Conservation (phyloP, 371 early-diverging fungal species). For the Syncephalastrum contaminatum region DNA sequence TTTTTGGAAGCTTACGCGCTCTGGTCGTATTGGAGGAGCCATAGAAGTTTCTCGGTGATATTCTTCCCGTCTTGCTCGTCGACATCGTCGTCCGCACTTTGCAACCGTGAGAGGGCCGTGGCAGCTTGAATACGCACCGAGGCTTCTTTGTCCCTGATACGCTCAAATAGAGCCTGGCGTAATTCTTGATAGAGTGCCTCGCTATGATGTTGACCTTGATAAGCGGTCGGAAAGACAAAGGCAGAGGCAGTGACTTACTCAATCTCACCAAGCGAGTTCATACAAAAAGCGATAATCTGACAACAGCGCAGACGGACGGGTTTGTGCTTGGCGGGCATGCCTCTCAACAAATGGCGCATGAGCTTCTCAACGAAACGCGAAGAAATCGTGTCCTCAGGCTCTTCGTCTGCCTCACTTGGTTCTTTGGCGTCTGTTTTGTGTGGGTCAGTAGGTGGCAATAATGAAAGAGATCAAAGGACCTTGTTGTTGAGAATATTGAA, state of each 20-base stretch:
- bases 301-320: conserved; percentile 76
- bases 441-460: background rate
- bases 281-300: conserved; percentile 75
- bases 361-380: conserved; percentile 73
- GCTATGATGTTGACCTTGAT: conserved; percentile 30
- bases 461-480: conserved; percentile 27
- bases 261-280: conserved; percentile 76
- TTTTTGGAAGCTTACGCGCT: conserved; percentile 58
- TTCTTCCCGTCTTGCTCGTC: conserved; percentile 58
- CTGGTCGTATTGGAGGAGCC: conserved; percentile 71
- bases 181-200: conserved; percentile 77
- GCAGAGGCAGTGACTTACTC: conserved; percentile 52
- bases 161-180: conserved; percentile 62
- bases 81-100: conserved; percentile 57
- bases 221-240: background rate
- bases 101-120: conserved; percentile 76
- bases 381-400: conserved; percentile 51
- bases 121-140: conserved; percentile 80
- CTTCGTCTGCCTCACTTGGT: conserved; percentile 16
- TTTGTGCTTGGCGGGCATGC: conserved; percentile 74
- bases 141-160: conserved; percentile 82
- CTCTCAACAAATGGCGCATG: conserved; percentile 68
- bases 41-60: conserved; percentile 64
- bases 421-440: conserved; percentile 7
- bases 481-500: conserved; percentile 68